Base-by-base conservation (phyloP, 257 asterid genomes). In the Petunia axillaris region DNA sequence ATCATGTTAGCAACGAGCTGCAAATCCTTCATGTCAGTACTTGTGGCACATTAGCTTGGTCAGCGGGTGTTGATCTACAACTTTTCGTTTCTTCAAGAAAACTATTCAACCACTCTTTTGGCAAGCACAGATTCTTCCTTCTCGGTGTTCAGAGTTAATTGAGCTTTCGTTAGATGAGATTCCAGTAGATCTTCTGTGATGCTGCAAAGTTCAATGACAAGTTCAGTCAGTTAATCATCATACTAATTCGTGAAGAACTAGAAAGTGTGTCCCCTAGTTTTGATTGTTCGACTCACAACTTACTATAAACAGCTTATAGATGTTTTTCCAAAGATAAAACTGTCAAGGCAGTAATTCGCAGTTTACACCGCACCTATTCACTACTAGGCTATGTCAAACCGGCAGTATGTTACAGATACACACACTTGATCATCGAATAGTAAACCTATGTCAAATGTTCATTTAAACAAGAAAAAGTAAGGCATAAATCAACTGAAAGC, bases 91-190 rank as follows among this genome's bases (percentile, higher is more conserved):
- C 60, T 13, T 71, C 62, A 25, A 48, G 35, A 48, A 71, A 71
- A 48, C 48, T 48, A 37, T 15, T 55, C 79, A 57, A 10, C 7
- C 53, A 35, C 57, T 5, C 64, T 8, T 80, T 1, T 64, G 44
- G 79, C 83, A 80, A 71, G 60, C 83, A 36, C 79, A 46, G 6
- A 6, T 4, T 71, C 36, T 48, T 43, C 79, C 73, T 11, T 6
- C 62, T 25, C n/a, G 62, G 14, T 80, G 64, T 14, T 43, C 38
- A 13, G 3, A 55, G 13, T 68, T 70, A 63, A 7, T 54, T 7
- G 67, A 64, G 37, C 55, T 75, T 10, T 58, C 43, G 62, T 25
- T 81, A 5, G 76, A 43, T 54, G 84, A 41, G 62, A 15, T 63
- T 8, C 54, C 54, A 53, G 40, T 35, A 53, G 66, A 75, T 39